Conservation (phyloP, 2,329 filamentous ascomycete species). For the Penicillium sp. region DNA sequence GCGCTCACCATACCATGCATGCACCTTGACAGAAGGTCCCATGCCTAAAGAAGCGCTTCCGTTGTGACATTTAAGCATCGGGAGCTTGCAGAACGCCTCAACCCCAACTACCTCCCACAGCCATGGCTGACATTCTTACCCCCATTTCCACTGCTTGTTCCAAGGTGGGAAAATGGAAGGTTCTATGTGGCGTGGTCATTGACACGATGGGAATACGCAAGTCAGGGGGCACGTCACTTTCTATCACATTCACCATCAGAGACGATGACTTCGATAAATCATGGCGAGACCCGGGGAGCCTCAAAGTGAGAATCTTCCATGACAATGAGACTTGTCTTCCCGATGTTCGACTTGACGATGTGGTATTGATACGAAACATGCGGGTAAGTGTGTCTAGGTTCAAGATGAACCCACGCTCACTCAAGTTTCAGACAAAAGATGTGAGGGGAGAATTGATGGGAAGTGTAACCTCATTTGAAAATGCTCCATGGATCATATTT, state of each 20-base stretch:
- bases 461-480: constrained; percentile 29
- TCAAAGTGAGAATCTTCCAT: constrained; percentile 64
- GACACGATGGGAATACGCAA: constrained; percentile 59
- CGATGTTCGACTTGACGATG: constrained; percentile 56
- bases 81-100: background rate
- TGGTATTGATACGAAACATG: constrained; percentile 63
- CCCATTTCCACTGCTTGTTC: constrained; percentile 50
- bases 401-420: background rate
- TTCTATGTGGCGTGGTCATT: constrained; percentile 68
- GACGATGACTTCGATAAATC: constrained; percentile 54
- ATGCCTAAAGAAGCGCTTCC: background rate
- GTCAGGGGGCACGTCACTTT: constrained; percentile 60
- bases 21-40: background rate
- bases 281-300: constrained; percentile 35
- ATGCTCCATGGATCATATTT: constrained; percentile 39
- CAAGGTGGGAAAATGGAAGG: constrained; percentile 47
- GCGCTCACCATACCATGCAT: background rate
- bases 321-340: constrained; percentile 47
- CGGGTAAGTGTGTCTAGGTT: constrained; percentile 47
- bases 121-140: constrained; percentile 41
- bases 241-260: constrained; percentile 61
- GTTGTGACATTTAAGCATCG: background rate
- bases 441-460: constrained; percentile 24
- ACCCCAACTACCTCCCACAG: constrained; percentile 1
- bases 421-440: constrained; percentile 18